A percentile compares a stretch with the other conserved stretches of the same genome.
These are phyloP conservation scores for Skeletonema costatum DNA, from an alignment of 108 stramenopile species.

Conservation along the genomic window DNA sequence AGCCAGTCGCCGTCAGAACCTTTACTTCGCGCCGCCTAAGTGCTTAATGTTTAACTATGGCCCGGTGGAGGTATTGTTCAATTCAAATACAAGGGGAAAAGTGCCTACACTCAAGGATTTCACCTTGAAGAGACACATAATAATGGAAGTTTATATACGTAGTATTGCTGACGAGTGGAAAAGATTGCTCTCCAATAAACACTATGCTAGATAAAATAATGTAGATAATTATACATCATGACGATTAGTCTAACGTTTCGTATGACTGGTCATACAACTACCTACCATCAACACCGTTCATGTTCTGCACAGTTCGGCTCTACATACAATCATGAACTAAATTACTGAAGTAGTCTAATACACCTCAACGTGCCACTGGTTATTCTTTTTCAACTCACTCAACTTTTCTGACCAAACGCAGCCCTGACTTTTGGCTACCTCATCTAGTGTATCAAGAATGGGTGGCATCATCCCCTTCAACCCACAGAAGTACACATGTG, in stretches of 20 bases:
- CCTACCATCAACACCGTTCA: too few species aligned
- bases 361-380: slow-evolving; percentile 88
- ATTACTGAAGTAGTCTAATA: slow-evolving; percentile 41
- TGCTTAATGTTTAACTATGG: too few species aligned
- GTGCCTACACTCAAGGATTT: background rate
- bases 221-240: too few species aligned
- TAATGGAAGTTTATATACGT: background rate
- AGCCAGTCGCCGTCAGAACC: too few species aligned
- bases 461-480: slow-evolving; percentile 94
- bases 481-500: slow-evolving; percentile 88
- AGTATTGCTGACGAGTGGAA: background rate
- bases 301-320: too few species aligned
- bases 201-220: background rate
- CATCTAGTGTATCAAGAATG: slow-evolving; percentile 76
- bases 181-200: background rate
- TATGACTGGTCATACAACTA: background rate
- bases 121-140: background rate
- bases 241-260: background rate
- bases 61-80: background rate
- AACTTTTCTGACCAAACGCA: slow-evolving; percentile 67
- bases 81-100: too few species aligned
- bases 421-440: slow-evolving; percentile 56
- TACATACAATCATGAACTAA: background rate
- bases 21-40: too few species aligned
- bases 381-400: slow-evolving; percentile 61